Conservation (phyloP, 2,329 filamentous ascomycete species). For the Ophiostoma piceae region DNA sequence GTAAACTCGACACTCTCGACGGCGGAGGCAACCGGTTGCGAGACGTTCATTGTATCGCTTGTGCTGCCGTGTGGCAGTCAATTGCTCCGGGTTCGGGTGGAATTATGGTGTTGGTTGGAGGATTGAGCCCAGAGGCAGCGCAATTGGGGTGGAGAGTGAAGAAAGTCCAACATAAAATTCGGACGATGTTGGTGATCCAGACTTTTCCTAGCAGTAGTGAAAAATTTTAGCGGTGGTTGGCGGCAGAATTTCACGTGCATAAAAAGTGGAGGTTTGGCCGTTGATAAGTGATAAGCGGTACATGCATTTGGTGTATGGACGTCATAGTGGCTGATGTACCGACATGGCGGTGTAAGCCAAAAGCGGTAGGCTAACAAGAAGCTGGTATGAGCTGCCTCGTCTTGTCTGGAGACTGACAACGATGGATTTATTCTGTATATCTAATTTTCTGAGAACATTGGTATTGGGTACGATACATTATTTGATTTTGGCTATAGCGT, state of each 20-base stretch:
- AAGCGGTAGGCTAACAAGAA: neutral
- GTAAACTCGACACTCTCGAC: constrained; percentile 87
- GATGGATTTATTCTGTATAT: too few species aligned
- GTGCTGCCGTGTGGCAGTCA: constrained; percentile 11
- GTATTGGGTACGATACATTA: too few species aligned
- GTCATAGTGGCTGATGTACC: constrained; percentile 1
- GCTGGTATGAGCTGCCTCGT: neutral
- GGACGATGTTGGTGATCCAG: constrained; percentile 9
- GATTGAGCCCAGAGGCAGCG: constrained; percentile 11
- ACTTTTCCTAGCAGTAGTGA: constrained; percentile 13
- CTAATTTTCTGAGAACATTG: too few species aligned
- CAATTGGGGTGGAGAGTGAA: neutral
- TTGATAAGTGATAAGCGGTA: constrained; percentile 6
- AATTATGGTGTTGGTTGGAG: neutral
- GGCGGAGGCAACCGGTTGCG: constrained; percentile 75
- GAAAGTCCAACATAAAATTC: constrained; percentile 9
- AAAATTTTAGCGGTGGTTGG: constrained; percentile 29
- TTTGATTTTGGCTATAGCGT: too few species aligned
- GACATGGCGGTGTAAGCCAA: neutral
- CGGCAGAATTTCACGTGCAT: constrained; percentile 29
- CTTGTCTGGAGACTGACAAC: neutral
- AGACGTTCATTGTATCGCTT: constrained; percentile 55
- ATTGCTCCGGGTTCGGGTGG: neutral
- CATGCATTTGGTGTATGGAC: neutral
- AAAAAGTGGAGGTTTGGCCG: neutral